Percentiles rank a stretch among this genome's conserved stretches.
phyloP scores from a whole-genome alignment of 2,329 filamentous ascomycete species.

The Bisporella sp. region DNA sequence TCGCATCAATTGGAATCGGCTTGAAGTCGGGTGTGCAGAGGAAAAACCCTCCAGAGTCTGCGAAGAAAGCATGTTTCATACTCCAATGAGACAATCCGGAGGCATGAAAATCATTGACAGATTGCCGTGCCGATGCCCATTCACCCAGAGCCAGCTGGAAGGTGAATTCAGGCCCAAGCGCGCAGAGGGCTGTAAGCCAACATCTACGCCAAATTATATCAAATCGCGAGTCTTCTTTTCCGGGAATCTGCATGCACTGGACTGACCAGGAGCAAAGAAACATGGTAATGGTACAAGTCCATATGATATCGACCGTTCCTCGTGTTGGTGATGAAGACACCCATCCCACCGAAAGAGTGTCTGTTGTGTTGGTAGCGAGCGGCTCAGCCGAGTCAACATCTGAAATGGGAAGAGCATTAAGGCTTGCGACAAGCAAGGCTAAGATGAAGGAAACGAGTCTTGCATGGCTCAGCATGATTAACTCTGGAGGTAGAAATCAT shows the following conservation, averaged over 20 bases:
- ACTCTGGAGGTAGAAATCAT: too few relatives aligned
- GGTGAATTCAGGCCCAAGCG: constrained; percentile 32
- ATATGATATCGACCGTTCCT: constrained; percentile 35
- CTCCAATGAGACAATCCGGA: constrained; percentile 26
- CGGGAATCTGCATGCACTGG: constrained; percentile 29
- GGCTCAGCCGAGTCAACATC: too few relatives aligned
- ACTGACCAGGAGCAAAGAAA: constrained; percentile 35
- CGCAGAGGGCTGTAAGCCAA: constrained; percentile 28
- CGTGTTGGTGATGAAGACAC: constrained; percentile 28
- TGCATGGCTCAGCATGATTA: too few relatives aligned
- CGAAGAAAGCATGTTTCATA: constrained; percentile 34
- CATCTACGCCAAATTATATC: constrained; percentile 26
- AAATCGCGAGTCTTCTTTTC: constrained; percentile 22
- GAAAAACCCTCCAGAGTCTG: constrained; percentile 34
- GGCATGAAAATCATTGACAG: constrained; percentile 21
- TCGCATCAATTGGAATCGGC: constrained; percentile 31
- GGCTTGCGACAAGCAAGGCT: too few relatives aligned
- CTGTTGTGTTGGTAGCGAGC: too few relatives aligned
- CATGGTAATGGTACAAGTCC: constrained; percentile 32
- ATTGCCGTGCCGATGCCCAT: constrained; percentile 27
- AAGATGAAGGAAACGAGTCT: too few relatives aligned
- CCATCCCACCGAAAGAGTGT: constrained; percentile 24
- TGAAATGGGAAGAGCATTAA: too few relatives aligned
- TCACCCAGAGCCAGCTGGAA: constrained; percentile 30
- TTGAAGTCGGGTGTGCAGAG: constrained; percentile 25